These are phyloP conservation scores for Thermothelomyces thermophilus DNA, from an alignment of 2,329 filamentous ascomycete species.

Conservation along the genomic window DNA sequence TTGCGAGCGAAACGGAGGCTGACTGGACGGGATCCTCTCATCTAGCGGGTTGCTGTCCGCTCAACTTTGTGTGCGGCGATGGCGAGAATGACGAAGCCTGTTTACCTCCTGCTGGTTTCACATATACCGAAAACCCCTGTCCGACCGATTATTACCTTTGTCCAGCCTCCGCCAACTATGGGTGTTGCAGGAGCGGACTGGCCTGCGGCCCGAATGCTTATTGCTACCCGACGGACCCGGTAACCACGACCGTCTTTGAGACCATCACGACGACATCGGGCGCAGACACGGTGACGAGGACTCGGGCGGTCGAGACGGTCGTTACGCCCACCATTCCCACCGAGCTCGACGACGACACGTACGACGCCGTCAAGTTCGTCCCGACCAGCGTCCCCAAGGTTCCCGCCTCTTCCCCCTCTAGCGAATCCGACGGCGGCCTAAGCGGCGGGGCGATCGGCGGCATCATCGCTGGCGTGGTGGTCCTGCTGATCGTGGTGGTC, in stretches of 20 bases:
- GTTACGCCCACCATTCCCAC: conserved; percentile 34
- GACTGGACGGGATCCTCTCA: too few species aligned
- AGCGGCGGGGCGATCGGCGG: conserved; percentile 37
- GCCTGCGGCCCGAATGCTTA: conserved; percentile 37
- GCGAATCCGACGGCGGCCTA: conserved; percentile 21
- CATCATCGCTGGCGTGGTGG: conserved; percentile 46
- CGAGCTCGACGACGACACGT: conserved; percentile 22
- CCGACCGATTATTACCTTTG: conserved; percentile 42
- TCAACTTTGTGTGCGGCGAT: conserved; percentile 38
- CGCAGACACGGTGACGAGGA: conserved; percentile 35
- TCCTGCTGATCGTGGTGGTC: conserved; percentile 42
- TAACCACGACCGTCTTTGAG: conserved; percentile 39
- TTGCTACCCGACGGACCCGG: conserved; percentile 45
- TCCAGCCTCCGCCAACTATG: conserved; percentile 43
- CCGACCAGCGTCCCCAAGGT: conserved; percentile 40
- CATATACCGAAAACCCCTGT: conserved; percentile 35
- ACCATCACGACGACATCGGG: conserved; percentile 40
- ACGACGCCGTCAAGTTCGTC: conserved; percentile 37
- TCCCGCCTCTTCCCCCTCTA: conserved; percentile 27
- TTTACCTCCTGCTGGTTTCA: conserved; percentile 36
- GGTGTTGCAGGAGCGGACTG: conserved; percentile 47
- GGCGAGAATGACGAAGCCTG: conserved; percentile 33
- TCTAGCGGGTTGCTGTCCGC: conserved; percentile 39
- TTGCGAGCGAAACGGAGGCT: neutral
- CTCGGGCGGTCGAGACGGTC: conserved; percentile 34